Percentiles rank a stretch among this genome's conserved stretches.
Evolutionary conservation across 2,329 filamentous ascomycete species (phyloP).

Genomic region (Cladosporium sp.): DNA sequence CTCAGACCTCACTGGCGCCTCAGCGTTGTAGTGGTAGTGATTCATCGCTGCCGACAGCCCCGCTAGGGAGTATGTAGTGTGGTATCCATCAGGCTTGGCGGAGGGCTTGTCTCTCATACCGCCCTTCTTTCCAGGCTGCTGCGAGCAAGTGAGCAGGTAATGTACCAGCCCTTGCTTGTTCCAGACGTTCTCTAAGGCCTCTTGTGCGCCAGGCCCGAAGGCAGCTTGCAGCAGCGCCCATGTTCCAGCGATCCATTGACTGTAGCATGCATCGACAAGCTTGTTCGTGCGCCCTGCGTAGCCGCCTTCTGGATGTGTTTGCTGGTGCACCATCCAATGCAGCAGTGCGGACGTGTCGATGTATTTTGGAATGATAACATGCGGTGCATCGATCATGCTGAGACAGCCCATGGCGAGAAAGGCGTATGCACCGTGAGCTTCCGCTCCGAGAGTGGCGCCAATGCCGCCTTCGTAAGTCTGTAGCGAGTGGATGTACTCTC

Average conservation of each 20-base stretch:
- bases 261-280: slow-evolving; percentile 96
- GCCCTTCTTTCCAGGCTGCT: slow-evolving; percentile 62
- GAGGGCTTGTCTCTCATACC: slow-evolving; percentile 91
- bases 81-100: slow-evolving; percentile 85
- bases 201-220: slow-evolving; percentile 43
- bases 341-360: slow-evolving; percentile 73
- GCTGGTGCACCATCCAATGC: slow-evolving; percentile 82
- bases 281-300: slow-evolving; percentile 96
- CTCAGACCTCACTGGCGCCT: slow-evolving; percentile 15
- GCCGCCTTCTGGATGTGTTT: slow-evolving; percentile 86
- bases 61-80: slow-evolving; percentile 85
- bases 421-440: slow-evolving; percentile 94
- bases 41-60: slow-evolving; percentile 81
- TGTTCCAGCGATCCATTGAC: slow-evolving; percentile 93
- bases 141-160: slow-evolving; percentile 87
- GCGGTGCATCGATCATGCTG: slow-evolving; percentile 75
- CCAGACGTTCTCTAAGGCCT: slow-evolving; percentile 51
- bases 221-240: slow-evolving; percentile 87
- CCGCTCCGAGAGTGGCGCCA: slow-evolving; percentile 74
- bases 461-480: slow-evolving; percentile 96
- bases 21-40: slow-evolving; percentile 43
- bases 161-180: slow-evolving; percentile 78
- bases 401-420: slow-evolving; percentile 91
- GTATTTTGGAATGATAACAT: slow-evolving; percentile 67
- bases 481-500: slow-evolving; percentile 77